Base-by-base conservation (phyloP, 2,329 filamentous ascomycete genomes). In the Stachybotrys echinatus region DNA sequence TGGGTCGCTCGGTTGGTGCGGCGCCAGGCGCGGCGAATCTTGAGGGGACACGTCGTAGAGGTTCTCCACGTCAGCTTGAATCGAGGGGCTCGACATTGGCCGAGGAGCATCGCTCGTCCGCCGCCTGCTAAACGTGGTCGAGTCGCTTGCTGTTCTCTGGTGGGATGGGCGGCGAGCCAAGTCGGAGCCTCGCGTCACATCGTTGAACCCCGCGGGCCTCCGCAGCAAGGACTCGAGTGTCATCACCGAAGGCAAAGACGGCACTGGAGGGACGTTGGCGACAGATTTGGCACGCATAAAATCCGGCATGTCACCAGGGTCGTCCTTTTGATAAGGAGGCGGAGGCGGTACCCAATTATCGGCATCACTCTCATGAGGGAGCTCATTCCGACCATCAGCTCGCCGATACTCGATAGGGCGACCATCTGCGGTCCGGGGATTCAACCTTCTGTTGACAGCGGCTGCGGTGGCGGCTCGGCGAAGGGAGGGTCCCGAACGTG, bases 301-400 rank as follows among this genome's bases (percentile, higher is more conserved):
- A 3, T 70, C 74, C 2, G 80, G 80, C 49, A 80, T 54, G 56
- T 81, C 79, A 10, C 73, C 74, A 1, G 80, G 79, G 45, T 82
- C 79, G 1, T 87, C 83, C 49, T 81, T 80, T 39, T 84, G 81
- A 59, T 95, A 95, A 1, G 88, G 88, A 3, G 89, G 89, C 8
- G 89, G 89, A 5, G 89, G 89, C 5, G 89, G 88, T 5, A 91
- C 87, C 89, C 89, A 95, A 58, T 92, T 89, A 60, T 94, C 89
- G 4, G 89, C 88, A 63, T 94, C 89, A 55, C 88, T 92, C 66
- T 94, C 89, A 65, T 94, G 88, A 4, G 89, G 89, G 57, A 90
- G 78, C 59, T 92, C 86, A 40, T 80, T 75, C 40, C 84, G 76
- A 6, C 85, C 84, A 65, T 89, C 85, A 14, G 86, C 85, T 43